Conservation (phyloP, 1,139 yeast species). For the Candida sp. region DNA sequence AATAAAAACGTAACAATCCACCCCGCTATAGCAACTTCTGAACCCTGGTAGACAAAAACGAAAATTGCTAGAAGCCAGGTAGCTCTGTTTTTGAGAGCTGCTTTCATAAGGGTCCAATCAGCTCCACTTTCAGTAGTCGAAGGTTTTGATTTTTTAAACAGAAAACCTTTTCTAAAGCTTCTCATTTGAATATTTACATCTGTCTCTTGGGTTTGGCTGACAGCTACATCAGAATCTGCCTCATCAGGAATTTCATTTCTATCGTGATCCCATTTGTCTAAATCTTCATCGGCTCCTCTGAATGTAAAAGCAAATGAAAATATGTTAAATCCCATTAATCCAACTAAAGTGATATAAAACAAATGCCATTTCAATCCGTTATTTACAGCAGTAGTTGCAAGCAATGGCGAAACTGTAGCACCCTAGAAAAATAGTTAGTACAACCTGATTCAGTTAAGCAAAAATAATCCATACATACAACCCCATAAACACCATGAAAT, state of each 20-base stretch:
- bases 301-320: conserved; percentile 32
- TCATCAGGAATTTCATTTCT: conserved; percentile 9
- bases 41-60: conserved; percentile 63
- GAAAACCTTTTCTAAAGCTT: conserved; percentile 2
- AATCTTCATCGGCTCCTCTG: conserved; percentile 40
- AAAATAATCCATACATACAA: conserved; percentile 9
- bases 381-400: conserved; percentile 52
- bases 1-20: conserved; percentile 68
- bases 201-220: no score
- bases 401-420: conserved; percentile 57
- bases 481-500: conserved; percentile 61
- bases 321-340: conserved; percentile 25
- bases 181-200: background rate
- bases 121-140: background rate
- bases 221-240: no score
- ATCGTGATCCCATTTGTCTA: conserved; percentile 29
- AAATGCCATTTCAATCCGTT: conserved; percentile 51
- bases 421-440: conserved; percentile 24
- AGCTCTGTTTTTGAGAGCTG: conserved; percentile 36
- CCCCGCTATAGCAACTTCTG: conserved; percentile 67
- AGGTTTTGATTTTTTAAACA: background rate
- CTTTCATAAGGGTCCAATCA: conserved; percentile 11
- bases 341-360: conserved; percentile 49
- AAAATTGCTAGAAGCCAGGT: conserved; percentile 57
- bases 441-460: background rate